These are phyloP conservation scores for Rhododendron molle DNA, from an alignment of 148 eudicot species.

Conservation along the genomic window DNA sequence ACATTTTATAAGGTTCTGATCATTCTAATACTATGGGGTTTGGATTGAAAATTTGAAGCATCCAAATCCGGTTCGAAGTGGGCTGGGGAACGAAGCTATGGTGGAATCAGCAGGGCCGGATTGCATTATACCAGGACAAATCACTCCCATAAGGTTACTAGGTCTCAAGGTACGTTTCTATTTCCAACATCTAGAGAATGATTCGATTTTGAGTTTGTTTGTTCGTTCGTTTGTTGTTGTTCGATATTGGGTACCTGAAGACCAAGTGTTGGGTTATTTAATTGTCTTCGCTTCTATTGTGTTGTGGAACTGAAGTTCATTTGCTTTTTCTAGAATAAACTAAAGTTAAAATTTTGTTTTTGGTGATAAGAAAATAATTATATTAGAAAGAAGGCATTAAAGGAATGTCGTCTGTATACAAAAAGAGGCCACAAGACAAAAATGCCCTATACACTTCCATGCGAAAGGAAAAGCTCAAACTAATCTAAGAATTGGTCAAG, in stretches of 20 bases:
- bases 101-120: slow-evolving; percentile 98
- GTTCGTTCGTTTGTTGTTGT: not conserved
- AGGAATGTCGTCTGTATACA: no score
- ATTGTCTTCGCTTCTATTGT: not conserved
- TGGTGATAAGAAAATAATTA: no score
- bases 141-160: slow-evolving; percentile 70
- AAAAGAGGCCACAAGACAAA: no score
- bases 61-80: slow-evolving; percentile 72
- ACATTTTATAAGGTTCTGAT: not conserved
- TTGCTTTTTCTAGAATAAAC: not conserved
- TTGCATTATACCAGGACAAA: slow-evolving; percentile 91
- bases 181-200: not conserved
- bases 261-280: not conserved
- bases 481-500: no score
- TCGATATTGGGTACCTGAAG: not conserved
- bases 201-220: not conserved
- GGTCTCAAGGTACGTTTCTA: slow-evolving; percentile 69
- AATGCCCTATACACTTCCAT: no score
- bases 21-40: not conserved
- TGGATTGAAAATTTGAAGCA: slow-evolving; percentile 47
- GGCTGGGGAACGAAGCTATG: slow-evolving; percentile 73
- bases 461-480: no score
- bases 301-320: not conserved
- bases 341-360: no score
- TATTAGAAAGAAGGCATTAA: no score